Evolutionary conservation across 1,139 yeast species (phyloP).

Genomic region (Debaryomyces sp.): DNA sequence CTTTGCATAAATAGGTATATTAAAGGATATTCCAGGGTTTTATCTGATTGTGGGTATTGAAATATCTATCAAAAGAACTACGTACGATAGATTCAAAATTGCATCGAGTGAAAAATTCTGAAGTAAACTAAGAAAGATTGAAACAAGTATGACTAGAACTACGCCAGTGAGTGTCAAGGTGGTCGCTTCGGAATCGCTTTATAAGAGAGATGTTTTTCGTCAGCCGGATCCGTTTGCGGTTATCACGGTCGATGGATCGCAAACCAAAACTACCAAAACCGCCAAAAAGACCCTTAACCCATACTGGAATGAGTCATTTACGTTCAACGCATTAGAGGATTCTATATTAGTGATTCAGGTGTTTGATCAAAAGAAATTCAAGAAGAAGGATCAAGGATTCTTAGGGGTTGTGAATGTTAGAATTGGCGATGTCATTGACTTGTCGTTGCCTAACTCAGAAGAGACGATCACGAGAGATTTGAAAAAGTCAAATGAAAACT

Average conservation of each 20-base stretch:
- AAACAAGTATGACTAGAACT: slow-evolving; percentile 18
- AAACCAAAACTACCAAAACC: slow-evolving; percentile 91
- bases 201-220: slow-evolving; percentile 92
- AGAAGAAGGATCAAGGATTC: slow-evolving; percentile 98
- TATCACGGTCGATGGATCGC: slow-evolving; percentile 93
- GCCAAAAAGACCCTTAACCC: slow-evolving; percentile 95
- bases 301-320: slow-evolving; percentile 94
- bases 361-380: slow-evolving; percentile 95
- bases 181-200: slow-evolving; percentile 94
- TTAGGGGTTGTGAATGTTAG: slow-evolving; percentile 93
- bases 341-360: slow-evolving; percentile 91
- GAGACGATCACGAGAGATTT: slow-evolving; percentile 93
- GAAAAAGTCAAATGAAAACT: slow-evolving; percentile 87
- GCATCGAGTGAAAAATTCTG: slow-evolving; percentile 3
- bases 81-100: neutral
- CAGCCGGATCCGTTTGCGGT: slow-evolving; percentile 99
- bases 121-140: neutral
- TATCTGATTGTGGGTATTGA: neutral
- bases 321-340: slow-evolving; percentile 75
- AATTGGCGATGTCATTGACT: slow-evolving; percentile 85
- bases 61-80: neutral
- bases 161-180: slow-evolving; percentile 67
- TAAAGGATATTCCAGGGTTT: neutral
- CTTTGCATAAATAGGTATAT: neutral
- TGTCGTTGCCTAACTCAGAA: slow-evolving; percentile 58